Conservation (phyloP, 176 grass and related monocot species). For the Ananas comosus region DNA sequence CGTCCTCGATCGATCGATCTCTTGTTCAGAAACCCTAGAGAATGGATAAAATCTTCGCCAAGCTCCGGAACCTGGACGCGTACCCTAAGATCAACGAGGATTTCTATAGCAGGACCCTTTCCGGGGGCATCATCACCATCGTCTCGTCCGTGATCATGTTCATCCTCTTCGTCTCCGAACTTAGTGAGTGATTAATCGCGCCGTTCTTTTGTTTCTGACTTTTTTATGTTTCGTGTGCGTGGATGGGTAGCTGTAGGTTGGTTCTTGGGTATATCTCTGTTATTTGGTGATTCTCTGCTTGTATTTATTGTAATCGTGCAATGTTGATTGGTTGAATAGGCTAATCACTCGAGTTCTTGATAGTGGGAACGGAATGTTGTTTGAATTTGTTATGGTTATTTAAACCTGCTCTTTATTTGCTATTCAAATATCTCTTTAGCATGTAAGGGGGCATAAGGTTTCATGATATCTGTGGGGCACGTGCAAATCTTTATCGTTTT, state of each 20-base stretch:
- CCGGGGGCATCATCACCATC: slow-evolving; percentile 75
- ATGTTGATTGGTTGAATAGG: not conserved
- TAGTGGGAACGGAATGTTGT: not conserved
- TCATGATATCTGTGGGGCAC: too few relatives aligned
- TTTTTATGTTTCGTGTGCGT: too few relatives aligned
- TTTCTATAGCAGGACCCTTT: slow-evolving; percentile 87
- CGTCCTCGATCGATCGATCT: not conserved
- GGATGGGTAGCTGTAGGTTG: too few relatives aligned
- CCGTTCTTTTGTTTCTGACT: too few relatives aligned
- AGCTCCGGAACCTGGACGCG: slow-evolving; percentile 69
- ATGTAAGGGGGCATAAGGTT: too few relatives aligned
- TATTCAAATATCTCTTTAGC: too few relatives aligned
- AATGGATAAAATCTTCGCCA: slow-evolving; percentile 63
- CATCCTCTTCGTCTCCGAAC: slow-evolving; percentile 87
- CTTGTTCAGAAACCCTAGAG: not conserved
- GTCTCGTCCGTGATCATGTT: slow-evolving; percentile 67
- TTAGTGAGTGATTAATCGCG: slow-evolving; percentile 29
- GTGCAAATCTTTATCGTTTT: too few relatives aligned
- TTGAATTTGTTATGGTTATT: not conserved
- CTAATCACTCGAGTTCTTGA: not conserved
- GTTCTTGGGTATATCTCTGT: too few relatives aligned
- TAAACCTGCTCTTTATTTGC: too few relatives aligned
- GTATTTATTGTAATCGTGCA: not conserved
- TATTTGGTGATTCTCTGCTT: not conserved
- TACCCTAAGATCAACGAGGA: slow-evolving; percentile 94